phyloP scores from a whole-genome alignment of 139 green algal genomes.

The Micractinium sp. region DNA sequence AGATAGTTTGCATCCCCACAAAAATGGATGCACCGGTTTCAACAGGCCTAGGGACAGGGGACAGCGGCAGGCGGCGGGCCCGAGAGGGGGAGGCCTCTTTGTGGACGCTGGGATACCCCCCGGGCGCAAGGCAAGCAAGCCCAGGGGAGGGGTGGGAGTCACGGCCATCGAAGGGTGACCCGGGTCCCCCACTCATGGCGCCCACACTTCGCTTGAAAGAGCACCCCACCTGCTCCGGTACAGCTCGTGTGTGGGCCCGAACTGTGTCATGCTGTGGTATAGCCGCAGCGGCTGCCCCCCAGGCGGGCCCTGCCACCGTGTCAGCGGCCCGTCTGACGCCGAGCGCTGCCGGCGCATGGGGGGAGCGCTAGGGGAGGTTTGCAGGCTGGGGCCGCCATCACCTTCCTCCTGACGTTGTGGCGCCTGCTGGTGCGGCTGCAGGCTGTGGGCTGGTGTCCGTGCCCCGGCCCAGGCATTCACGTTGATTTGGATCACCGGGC shows the following conservation, averaged over 20 bases:
- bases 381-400: not conserved
- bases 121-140: no score
- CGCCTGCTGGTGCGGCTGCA: not conserved
- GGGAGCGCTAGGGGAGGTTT: not conserved
- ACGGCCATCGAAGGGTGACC: no score
- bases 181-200: no score
- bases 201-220: not conserved
- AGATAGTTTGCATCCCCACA: not conserved
- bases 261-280: slow-evolving; percentile 21
- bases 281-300: not conserved
- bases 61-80: no score
- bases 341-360: not conserved
- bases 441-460: not conserved
- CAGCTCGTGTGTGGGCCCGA: not conserved
- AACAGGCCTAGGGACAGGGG: no score
- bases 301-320: not conserved
- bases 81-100: no score
- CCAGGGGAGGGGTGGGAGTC: no score
- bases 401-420: not conserved
- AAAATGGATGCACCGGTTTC: not conserved
- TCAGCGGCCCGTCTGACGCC: not conserved
- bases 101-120: no score
- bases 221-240: slow-evolving; percentile 6
- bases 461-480: not conserved
- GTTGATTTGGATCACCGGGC: not conserved